Evolutionary conservation across 2,329 filamentous ascomycete genomes (phyloP), one percentile per base, ranked within the genome.

Genomic region (Venturia pyrina): DNA sequence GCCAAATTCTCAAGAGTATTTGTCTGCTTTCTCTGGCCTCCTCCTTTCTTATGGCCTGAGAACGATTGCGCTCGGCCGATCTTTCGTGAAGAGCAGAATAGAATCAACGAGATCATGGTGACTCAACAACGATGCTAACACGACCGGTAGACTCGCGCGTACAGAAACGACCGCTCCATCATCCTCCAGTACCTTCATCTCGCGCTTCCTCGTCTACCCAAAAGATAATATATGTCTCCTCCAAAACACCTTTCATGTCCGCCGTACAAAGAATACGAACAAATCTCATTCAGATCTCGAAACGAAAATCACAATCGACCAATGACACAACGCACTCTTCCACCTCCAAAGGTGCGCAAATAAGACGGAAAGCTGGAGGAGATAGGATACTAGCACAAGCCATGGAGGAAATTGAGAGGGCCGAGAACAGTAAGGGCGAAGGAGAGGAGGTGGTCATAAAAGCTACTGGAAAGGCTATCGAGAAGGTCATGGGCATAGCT

Each of bases 221-320:
- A 17, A 64, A 65, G 34, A 46, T 67, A 5, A 61, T 67, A 34
- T 67, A 67, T 32, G 43, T 67, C 24, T 67, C 65, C 11, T 43
- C 62, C 37, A 44, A 53, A n/a, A 67, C 65, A 34, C 65, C 65
- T 21, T 67, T 67, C 65, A 65, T 65, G 46, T 65, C 62, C 53
- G 62, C 65, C 34, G 61, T 67, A 1, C 43, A 53, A 32, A 62
- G 65, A n/a, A 63, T 65, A 37, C 65, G 65, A 37, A 60, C 44
- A 15, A 48, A 48, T 34, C 60, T 67, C 28, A n/a, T 19, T n/a
- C 28, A 28, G n/a, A 48, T 62, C n/a, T 41, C 66, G 41, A 65
- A 46, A n/a, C 65, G 65, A 24, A 28, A 41, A 24, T 40, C 60
- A 13, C 65, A 67, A 40, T 65, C 62, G 13, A 44, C 57, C 13